phyloP scores from a whole-genome alignment of 148 eudicot genomes.

The Polygonum aviculare region DNA sequence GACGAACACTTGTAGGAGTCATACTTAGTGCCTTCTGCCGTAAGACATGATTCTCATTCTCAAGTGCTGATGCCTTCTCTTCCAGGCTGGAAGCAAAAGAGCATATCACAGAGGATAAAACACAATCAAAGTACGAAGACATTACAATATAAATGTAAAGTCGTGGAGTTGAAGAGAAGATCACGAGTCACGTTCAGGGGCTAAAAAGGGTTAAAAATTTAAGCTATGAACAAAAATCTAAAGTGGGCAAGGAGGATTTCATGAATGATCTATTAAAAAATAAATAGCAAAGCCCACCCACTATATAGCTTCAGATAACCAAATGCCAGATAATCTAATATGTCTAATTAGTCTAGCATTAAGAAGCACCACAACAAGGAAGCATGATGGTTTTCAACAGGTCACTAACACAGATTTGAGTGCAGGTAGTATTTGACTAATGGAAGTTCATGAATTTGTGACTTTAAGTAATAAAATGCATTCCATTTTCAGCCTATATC shows the following conservation, averaged over 20 bases:
- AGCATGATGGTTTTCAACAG: neutral
- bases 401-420: neutral
- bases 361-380: neutral
- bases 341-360: neutral
- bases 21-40: slow-evolving; percentile 67
- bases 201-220: neutral
- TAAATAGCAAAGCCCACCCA: neutral
- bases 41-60: slow-evolving; percentile 82
- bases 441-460: neutral
- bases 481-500: neutral
- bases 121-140: neutral
- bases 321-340: neutral
- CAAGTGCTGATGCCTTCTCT: slow-evolving; percentile 70
- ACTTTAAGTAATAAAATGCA: neutral
- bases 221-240: neutral
- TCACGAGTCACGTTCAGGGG: neutral
- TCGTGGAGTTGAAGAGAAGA: neutral
- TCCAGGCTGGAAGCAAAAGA: slow-evolving; percentile 44
- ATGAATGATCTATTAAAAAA: neutral
- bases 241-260: neutral
- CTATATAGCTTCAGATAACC: neutral
- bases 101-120: neutral
- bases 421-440: neutral
- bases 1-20: slow-evolving; percentile 57
- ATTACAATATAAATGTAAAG: neutral